A percentile compares a stretch with the other conserved stretches of the same genome.
Evolutionary conservation across 805 yeast genomes (phyloP).

Genomic region (Candida qinlingensis): DNA sequence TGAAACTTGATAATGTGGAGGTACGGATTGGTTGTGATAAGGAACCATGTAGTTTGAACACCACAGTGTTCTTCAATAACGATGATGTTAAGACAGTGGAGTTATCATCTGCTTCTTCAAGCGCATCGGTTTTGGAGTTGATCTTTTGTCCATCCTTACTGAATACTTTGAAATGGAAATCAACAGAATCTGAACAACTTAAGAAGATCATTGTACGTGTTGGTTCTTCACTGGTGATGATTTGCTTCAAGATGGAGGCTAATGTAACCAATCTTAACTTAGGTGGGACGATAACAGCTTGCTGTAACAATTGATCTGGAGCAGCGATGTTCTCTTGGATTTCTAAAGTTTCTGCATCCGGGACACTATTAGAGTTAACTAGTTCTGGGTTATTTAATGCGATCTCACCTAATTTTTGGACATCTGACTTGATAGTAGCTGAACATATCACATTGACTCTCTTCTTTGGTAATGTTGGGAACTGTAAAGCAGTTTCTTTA

Average conservation of each 20-base stretch:
- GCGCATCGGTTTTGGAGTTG: constrained; percentile 26
- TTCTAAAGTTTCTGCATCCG: constrained; percentile 25
- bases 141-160: constrained; percentile 49
- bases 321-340: constrained; percentile 41
- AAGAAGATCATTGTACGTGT: constrained; percentile 76
- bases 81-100: constrained; percentile 51
- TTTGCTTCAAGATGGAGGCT: constrained; percentile 54
- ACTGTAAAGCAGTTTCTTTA: constrained; percentile 30
- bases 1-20: constrained; percentile 47
- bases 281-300: constrained; percentile 82
- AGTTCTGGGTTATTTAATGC: constrained; percentile 70
- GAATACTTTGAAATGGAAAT: constrained; percentile 79
- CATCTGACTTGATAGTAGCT: constrained; percentile 85
- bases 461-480: constrained; percentile 57
- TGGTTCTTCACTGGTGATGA: constrained; percentile 32
- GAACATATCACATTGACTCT: constrained; percentile 85
- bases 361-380: constrained; percentile 36
- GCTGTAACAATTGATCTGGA: constrained; percentile 88
- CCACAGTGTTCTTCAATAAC: constrained; percentile 39
- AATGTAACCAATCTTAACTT: constrained; percentile 82
- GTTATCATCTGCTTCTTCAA: constrained; percentile 24
- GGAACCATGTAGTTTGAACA: constrained; percentile 84
- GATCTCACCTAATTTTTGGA: constrained; percentile 72
- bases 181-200: constrained; percentile 95
- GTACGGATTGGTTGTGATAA: constrained; percentile 80